A percentile compares a stretch with the other conserved stretches of the same genome.
These are phyloP conservation scores for Claviceps digitariae DNA, from an alignment of 2,329 filamentous ascomycete species.

Conservation along the genomic window DNA sequence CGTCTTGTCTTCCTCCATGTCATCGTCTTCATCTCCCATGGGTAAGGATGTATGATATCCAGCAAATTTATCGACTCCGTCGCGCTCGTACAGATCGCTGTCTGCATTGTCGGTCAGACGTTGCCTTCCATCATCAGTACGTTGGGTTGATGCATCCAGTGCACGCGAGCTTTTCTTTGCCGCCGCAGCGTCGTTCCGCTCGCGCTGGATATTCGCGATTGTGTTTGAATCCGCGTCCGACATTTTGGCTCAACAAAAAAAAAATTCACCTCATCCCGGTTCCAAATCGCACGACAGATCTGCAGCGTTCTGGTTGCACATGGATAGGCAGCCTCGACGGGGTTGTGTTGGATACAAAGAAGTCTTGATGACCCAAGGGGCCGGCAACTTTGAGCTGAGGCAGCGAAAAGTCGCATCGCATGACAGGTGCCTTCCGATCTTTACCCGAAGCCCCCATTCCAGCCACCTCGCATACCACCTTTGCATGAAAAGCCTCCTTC, in stretches of 20 bases:
- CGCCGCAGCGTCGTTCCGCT: conserved; percentile 72
- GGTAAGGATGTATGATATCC: conserved; percentile 89
- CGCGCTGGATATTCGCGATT: conserved; percentile 77
- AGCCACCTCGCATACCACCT: background rate
- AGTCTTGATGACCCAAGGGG: background rate
- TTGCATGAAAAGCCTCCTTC: background rate
- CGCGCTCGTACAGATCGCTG: conserved; percentile 70
- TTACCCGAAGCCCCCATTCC: conserved; percentile 16
- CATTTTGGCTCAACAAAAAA: conserved; percentile 33
- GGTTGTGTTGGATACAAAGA: conserved; percentile 9
- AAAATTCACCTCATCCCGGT: conserved; percentile 27
- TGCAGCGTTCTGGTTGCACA: conserved; percentile 22
- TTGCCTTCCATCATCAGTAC: conserved; percentile 79
- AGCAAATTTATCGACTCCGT: conserved; percentile 66
- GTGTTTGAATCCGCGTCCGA: conserved; percentile 76
- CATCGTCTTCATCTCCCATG: conserved; percentile 62
- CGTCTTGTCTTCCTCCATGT: conserved; percentile 63
- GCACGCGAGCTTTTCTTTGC: conserved; percentile 70
- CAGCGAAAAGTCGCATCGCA: conserved; percentile 18
- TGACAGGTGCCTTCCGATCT: conserved; percentile 12
- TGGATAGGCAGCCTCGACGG: conserved; percentile 17
- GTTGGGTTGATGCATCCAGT: conserved; percentile 68
- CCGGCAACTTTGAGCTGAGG: conserved; percentile 6
- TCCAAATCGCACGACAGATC: conserved; percentile 24
- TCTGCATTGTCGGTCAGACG: conserved; percentile 85